These are phyloP conservation scores for Cyberlindnera japonica DNA, from an alignment of 805 yeast genomes.

Conservation along the genomic window DNA sequence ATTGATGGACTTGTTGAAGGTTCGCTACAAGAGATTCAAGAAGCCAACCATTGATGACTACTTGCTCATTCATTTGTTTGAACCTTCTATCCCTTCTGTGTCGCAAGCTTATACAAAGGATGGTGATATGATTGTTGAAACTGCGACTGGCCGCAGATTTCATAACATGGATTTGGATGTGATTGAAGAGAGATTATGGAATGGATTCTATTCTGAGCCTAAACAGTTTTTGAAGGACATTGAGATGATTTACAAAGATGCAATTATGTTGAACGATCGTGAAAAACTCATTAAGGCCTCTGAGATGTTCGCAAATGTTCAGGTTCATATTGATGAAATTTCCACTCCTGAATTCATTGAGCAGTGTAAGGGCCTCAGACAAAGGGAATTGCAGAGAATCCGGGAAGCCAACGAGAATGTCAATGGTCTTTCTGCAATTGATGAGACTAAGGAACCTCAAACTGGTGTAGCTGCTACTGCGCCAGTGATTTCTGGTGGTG, in stretches of 20 bases:
- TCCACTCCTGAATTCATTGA: conserved; percentile 64
- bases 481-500: background rate
- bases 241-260: conserved; percentile 77
- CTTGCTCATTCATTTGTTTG: conserved; percentile 71
- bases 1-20: conserved; percentile 84
- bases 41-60: conserved; percentile 87
- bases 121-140: conserved; percentile 78
- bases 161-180: conserved; percentile 91
- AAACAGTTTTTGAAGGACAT: conserved; percentile 83
- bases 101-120: conserved; percentile 45
- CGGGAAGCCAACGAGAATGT: conserved; percentile 9
- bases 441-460: background rate
- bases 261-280: conserved; percentile 70
- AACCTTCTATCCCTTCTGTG: conserved; percentile 39
- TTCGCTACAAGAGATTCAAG: conserved; percentile 81
- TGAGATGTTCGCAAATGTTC: conserved; percentile 95
- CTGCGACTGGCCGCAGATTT: conserved; percentile 65
- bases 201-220: conserved; percentile 92
- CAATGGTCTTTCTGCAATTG: background rate
- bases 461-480: background rate
- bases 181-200: conserved; percentile 94
- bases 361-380: conserved; percentile 71
- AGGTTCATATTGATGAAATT: conserved; percentile 91
- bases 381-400: conserved; percentile 56
- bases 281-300: conserved; percentile 79